Percentiles rank a stretch among this genome's conserved stretches.
Conservation (phyloP, 441 rosid species). For the Populus hybrid region DNA sequence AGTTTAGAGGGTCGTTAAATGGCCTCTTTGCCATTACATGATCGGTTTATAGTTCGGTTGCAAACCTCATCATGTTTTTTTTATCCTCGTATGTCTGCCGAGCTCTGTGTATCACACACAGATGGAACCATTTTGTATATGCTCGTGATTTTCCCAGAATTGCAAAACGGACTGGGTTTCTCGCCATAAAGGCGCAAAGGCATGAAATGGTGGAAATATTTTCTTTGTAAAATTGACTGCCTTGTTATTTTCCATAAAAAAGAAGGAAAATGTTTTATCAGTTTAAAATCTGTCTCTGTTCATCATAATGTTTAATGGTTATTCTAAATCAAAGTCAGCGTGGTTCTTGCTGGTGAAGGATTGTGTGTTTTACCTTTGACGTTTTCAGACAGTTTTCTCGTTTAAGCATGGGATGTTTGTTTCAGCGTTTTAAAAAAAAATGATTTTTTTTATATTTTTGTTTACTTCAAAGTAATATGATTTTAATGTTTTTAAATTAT, state of each 20-base stretch:
- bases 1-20: neutral
- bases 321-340: too few relatives aligned
- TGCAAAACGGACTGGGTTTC: neutral
- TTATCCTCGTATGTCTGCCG: neutral
- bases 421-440: too few relatives aligned
- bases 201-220: neutral
- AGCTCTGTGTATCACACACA: neutral
- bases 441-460: too few relatives aligned
- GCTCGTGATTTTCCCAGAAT: neutral
- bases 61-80: neutral
- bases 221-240: neutral
- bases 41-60: neutral
- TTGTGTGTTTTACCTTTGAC: too few relatives aligned
- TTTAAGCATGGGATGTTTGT: too few relatives aligned
- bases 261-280: too few relatives aligned
- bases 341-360: too few relatives aligned
- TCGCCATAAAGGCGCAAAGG: neutral
- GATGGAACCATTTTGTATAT: neutral
- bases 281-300: too few relatives aligned
- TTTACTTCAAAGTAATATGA: too few relatives aligned
- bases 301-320: too few relatives aligned
- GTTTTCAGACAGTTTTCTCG: too few relatives aligned
- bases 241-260: neutral
- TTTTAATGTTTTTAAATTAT: too few relatives aligned
- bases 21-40: neutral